Conservation (phyloP, 805 yeast genomes). For the Suhomyces sp. region DNA sequence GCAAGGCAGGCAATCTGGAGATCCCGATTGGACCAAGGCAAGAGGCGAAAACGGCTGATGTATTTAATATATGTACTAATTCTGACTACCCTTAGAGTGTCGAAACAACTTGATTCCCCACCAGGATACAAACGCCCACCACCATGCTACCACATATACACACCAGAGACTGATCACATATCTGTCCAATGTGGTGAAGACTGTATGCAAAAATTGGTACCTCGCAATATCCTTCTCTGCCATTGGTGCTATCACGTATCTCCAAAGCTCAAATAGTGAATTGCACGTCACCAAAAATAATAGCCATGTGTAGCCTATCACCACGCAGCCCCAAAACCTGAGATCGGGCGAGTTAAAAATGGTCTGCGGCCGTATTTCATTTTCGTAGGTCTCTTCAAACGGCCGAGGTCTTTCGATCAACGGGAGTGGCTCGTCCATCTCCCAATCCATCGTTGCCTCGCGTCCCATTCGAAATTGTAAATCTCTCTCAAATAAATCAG, state of each 20-base stretch:
- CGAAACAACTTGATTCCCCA: slow-evolving; percentile 75
- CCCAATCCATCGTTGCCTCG: not conserved
- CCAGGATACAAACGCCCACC: slow-evolving; percentile 79
- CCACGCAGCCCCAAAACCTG: slow-evolving; percentile 25
- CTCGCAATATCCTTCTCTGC: not conserved
- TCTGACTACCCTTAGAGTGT: slow-evolving; percentile 59
- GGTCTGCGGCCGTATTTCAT: slow-evolving; percentile 7
- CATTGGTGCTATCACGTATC: slow-evolving; percentile 30
- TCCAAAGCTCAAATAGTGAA: slow-evolving; percentile 37
- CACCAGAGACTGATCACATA: slow-evolving; percentile 37
- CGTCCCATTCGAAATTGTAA: not conserved
- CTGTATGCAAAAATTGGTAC: slow-evolving; percentile 10
- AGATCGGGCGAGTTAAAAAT: slow-evolving; percentile 8
- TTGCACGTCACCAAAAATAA: slow-evolving; percentile 33
- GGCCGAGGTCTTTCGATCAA: slow-evolving; percentile 15
- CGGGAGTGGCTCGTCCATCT: slow-evolving; percentile 17
- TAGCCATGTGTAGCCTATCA: slow-evolving; percentile 29
- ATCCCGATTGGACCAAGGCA: slow-evolving; percentile 66
- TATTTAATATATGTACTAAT: not conserved
- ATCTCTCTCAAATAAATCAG: too few relatives aligned
- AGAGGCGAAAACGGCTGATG: slow-evolving; percentile 73
- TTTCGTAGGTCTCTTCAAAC: slow-evolving; percentile 7
- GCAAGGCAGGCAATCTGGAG: slow-evolving; percentile 72
- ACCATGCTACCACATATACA: slow-evolving; percentile 41
- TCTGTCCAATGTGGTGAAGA: slow-evolving; percentile 25